Base-by-base conservation (phyloP, 805 yeast genomes). In the Suhomyces kilbournensis region DNA sequence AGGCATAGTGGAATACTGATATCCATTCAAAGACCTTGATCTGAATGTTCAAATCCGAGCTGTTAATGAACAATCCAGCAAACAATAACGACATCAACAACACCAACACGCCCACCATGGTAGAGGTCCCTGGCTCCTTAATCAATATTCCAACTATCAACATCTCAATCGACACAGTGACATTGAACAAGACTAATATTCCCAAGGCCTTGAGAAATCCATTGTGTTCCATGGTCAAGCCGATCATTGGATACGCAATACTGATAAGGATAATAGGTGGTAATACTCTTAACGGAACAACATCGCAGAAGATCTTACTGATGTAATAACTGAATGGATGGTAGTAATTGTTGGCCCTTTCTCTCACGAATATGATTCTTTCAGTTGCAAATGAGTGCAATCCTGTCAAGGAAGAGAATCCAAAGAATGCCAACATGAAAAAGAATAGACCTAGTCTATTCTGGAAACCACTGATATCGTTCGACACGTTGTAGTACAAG, bases 381-480 rank as follows among this genome's bases (percentile, higher is more conserved):
- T 94, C 99, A 49, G 83, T 79, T 0, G 96, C 84, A 68, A 94
- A 94, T 3, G 97, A 82, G 58, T 91, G 93, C 50, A 94, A 74
- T 0, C 97, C 96, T 0, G 98, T 93, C 62, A 94, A 78, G 0
- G 98, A 87, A 1, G 96, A 86, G 68, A 94, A 94, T 0, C 99
- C 99, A 74, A 94, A 92, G 62, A 92, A 81, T 3, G 98, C 90
- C 55, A 94, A 76, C 48, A 92, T 71, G 68, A 94, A 94, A 75
- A 94, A 93, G 70, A 94, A 94, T 54, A 94, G 75, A 0, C 99
- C 99, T 57, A 94, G 77, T 60, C 99, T 79, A 69, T 94, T 94
- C 68, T 94, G 99, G 76, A 94, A 94, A 0, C 99, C 99, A 62
- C 96, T 85, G 51, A 94, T 93, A 66, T 93, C 97, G 64, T 90